Percentiles rank a stretch among this genome's conserved stretches.
These are phyloP conservation scores for Globisporangium spinosum DNA, from an alignment of 352 stramenopile genomes.

Conservation along the genomic window DNA sequence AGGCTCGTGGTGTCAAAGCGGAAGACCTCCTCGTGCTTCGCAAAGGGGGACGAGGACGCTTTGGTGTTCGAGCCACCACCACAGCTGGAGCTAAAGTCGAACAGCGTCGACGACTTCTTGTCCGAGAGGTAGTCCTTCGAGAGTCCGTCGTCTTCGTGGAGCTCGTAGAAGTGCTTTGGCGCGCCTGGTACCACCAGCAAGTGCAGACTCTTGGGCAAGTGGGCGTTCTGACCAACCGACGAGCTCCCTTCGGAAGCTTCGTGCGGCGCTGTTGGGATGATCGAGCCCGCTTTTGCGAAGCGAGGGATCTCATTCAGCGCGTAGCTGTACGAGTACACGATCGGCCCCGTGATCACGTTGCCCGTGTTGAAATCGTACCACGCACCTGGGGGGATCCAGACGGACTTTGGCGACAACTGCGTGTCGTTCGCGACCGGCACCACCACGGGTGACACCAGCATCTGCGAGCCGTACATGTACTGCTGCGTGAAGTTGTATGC, in stretches of 20 bases:
- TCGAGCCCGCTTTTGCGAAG: conserved; percentile 28
- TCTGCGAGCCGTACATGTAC: conserved; percentile 41
- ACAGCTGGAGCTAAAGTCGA: conserved; percentile 19
- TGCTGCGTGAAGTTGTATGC: conserved; percentile 32
- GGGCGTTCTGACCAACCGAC: conserved; percentile 22
- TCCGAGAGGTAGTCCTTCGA: conserved; percentile 24
- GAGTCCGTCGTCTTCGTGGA: conserved; percentile 37
- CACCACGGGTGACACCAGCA: conserved; percentile 43
- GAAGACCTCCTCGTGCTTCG: conserved; percentile 9
- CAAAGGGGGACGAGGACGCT: not conserved
- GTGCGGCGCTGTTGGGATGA: conserved; percentile 21
- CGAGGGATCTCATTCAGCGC: conserved; percentile 27
- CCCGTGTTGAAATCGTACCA: conserved; percentile 37
- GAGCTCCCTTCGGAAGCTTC: conserved; percentile 1
- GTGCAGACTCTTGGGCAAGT: conserved; percentile 16
- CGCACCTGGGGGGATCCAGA: conserved; percentile 46
- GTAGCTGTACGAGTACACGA: conserved; percentile 24
- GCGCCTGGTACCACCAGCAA: conserved; percentile 24
- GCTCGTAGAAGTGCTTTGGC: conserved; percentile 11
- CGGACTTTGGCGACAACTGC: conserved; percentile 20
- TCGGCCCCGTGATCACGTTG: conserved; percentile 22
- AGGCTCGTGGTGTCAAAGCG: conserved; percentile 14
- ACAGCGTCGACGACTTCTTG: conserved; percentile 14
- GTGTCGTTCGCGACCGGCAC: conserved; percentile 20
- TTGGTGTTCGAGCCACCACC: not conserved